Evolutionary conservation across 805 yeast genomes (phyloP), one percentile per base, ranked within the genome.

Genomic region (Metschnikowia cerradonensis): DNA sequence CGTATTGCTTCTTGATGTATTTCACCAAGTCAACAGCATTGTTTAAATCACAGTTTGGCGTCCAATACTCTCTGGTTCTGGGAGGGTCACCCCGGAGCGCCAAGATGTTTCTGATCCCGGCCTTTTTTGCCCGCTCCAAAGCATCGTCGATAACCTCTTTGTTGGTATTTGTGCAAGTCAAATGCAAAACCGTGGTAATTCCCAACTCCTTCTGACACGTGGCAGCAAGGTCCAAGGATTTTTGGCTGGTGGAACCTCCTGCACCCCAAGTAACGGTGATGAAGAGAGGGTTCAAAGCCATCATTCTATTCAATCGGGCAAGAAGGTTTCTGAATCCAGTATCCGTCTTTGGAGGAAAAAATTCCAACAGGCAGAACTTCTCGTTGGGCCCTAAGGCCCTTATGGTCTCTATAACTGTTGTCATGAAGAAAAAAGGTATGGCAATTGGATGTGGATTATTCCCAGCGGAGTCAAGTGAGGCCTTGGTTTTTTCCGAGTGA

Each of bases 181-280:
- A 73, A 67, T 94, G 99, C 72, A 95, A 77, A 57, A 96, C 91
- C 0, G 96, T 90, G 3, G 97, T 90, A n/a, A 92, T 70, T 3
- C 86, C 85, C 52, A 91, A 75, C 45, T 84, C 89, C 42, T 78
- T 71, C 60, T 87, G 89, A 59, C 95, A 86, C 2, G 88, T 78
- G 22, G 81, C 73, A 1, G 97, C 96, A 51, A 94, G 74, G 41
- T 88, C 92, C 52, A 94, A 67, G 0, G 97, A 88, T 71, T 90
- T 90, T 45, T 81, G 86, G 43, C 92, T 82, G 8, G 97, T 90
- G 4, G 96, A 83, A 2, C 99, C 99, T 38, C 98, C 98, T 4
- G 99, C 98, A 33, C 98, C 99, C 97, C 98, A 94, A 0, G 99
- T 94, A 13, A 94, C 86, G 3, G 96, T 89, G 49, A 92, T 84